These are phyloP conservation scores for Heterobasidion occidentale DNA, from an alignment of 1,284 basidiomycete species.

Conservation along the genomic window DNA sequence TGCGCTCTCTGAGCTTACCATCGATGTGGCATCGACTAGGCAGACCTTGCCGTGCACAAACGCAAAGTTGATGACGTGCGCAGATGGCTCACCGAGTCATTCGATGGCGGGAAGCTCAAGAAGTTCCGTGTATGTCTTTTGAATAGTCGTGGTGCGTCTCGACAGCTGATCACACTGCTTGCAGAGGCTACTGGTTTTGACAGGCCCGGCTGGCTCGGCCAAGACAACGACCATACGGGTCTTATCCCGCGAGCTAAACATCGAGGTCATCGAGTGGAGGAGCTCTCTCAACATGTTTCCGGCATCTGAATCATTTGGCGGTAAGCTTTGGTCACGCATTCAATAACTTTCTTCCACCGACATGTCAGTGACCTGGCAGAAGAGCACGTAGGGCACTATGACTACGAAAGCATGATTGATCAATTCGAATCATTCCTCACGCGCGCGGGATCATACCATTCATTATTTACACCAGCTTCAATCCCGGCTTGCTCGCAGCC, in stretches of 20 bases:
- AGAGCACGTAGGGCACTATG: not conserved
- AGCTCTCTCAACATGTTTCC: slow-evolving; percentile 28
- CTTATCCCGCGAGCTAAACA: slow-evolving; percentile 66
- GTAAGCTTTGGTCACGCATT: not conserved
- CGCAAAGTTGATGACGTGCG: slow-evolving; percentile 82
- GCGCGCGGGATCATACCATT: slow-evolving; percentile 61
- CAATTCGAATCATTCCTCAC: slow-evolving; percentile 78
- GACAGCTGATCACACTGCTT: not conserved
- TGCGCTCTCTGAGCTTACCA: not conserved
- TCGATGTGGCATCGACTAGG: slow-evolving; percentile 29
- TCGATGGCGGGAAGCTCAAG: slow-evolving; percentile 60
- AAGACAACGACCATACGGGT: slow-evolving; percentile 85
- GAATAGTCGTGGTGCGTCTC: not conserved
- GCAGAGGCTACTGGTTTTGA: slow-evolving; percentile 79
- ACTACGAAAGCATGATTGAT: slow-evolving; percentile 53
- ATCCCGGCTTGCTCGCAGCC: not conserved
- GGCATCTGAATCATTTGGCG: not conserved
- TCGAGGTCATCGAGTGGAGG: slow-evolving; percentile 85
- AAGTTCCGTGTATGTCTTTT: slow-evolving; percentile 67
- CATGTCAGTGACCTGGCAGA: not conserved
- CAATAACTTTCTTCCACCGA: not conserved
- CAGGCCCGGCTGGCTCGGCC: slow-evolving; percentile 85
- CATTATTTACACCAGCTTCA: slow-evolving; percentile 32
- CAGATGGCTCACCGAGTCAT: slow-evolving; percentile 80
- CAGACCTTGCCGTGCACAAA: slow-evolving; percentile 83